Base-by-base conservation (phyloP, 805 yeast species). In the Saccharomycopsis olivae region DNA sequence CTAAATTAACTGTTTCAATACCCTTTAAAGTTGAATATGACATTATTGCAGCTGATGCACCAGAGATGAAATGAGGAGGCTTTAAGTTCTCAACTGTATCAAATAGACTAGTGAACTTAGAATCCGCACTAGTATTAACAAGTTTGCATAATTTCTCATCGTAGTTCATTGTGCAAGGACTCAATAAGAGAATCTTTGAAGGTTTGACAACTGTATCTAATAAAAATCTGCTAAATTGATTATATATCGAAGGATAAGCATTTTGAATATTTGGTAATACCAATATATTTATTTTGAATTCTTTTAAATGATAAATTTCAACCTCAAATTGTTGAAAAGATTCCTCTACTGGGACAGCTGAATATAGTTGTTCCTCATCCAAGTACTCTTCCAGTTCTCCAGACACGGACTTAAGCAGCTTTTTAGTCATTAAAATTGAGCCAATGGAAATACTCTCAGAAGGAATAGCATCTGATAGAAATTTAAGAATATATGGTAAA, bases 1-100 rank as follows among this genome's bases (percentile, higher is more conserved):
- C 58, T 33, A 67, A 50, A 33, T 52, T 31, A 5, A 40, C 32
- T 27, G 38, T 18, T 5, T 21, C 13, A 8, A 43, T 33, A 6
- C 20, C 14, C 15, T 23, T 19, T 10, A 36, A 11, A 3, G 43
- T 21, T 2, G 47, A 35, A 2, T 45, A 53, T 42, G 65, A 63
- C 15, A 55, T 52, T 3, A 63, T 45, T 1, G 71, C 61, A n/a
- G 75, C 83, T 6, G 68, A 49, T 18, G 72, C 65, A 0, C 82
- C 83, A 1, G 81, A 71, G 20, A 78, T 56, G 39, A 70, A 69
- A 53, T 73, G 79, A 0, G 85, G 86, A 1, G 85, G 83, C 16
- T 53, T 58, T 39, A 78, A 55, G 8, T 49, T 24, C 1, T 51
- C 43, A 24, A 53, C 44, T 1, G 39, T 36, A 1, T 47, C 18